Conservation (phyloP, 106 monocot genomes). For the Allium cepa region DNA sequence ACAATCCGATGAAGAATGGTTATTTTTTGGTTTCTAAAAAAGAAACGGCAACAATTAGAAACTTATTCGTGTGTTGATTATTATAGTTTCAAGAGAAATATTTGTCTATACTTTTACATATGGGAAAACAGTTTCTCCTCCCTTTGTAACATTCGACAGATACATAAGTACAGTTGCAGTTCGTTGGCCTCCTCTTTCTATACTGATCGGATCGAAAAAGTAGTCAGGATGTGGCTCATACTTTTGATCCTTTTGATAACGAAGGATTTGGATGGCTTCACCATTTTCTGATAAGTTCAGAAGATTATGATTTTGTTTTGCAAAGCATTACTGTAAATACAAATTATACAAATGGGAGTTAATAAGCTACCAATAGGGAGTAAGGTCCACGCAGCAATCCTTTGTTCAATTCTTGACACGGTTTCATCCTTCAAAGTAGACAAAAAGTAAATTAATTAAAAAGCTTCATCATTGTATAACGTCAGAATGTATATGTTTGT, state of each 20-base stretch:
- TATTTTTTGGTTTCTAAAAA: no score
- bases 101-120: constrained; percentile 40
- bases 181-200: constrained; percentile 61
- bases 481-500: no score
- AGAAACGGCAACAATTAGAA: no score
- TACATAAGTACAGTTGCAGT: constrained; percentile 91
- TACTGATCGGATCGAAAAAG: constrained; percentile 62
- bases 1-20: no score
- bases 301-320: not conserved
- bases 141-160: constrained; percentile 71
- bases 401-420: constrained; percentile 50
- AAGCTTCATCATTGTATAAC: no score
- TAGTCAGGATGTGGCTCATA: constrained; percentile 91
- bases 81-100: no score
- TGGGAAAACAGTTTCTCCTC: constrained; percentile 89
- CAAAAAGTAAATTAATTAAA: no score
- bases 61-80: no score
- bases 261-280: constrained; percentile 75
- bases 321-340: not conserved
- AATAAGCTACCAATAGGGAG: constrained; percentile 60
- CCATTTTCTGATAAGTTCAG: constrained; percentile 59
- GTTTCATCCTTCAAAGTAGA: constrained; percentile 55
- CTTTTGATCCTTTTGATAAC: constrained; percentile 72
- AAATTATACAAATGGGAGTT: not conserved
- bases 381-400: constrained; percentile 90